These are phyloP conservation scores for Amphirosellinia nigrospora DNA, from an alignment of 495 filamentous ascomycete genomes.

Conservation along the genomic window DNA sequence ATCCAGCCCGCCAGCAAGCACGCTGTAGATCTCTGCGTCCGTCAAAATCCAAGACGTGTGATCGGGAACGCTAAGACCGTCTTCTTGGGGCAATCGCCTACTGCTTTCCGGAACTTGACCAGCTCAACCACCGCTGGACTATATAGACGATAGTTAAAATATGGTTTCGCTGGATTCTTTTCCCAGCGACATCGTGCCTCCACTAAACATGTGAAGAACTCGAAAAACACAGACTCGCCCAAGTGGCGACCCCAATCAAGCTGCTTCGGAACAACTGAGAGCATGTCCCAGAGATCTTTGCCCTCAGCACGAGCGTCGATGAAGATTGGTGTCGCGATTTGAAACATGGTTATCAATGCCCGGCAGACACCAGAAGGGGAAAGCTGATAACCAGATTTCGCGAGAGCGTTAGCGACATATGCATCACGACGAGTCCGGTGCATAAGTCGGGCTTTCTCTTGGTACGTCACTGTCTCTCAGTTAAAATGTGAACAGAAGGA, in stretches of 20 bases:
- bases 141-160: neutral
- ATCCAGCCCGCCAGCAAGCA: slow-evolving; percentile 15
- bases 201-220: neutral
- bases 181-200: slow-evolving; percentile 14
- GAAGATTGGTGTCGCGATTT: neutral
- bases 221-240: neutral
- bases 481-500: neutral
- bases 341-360: slow-evolving; percentile 1
- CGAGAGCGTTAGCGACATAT: neutral
- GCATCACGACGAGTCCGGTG: neutral
- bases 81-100: slow-evolving; percentile 16
- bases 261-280: neutral
- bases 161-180: neutral
- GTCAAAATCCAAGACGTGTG: slow-evolving; percentile 9
- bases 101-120: neutral
- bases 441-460: neutral
- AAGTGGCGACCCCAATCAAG: neutral
- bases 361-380: neutral
- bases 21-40: slow-evolving; percentile 19
- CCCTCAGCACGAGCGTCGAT: neutral
- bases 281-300: slow-evolving; percentile 20
- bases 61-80: neutral
- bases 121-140: neutral
- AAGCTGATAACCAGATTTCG: neutral
- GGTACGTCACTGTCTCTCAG: neutral